Evolutionary conservation across 2,329 filamentous ascomycete species (phyloP).

Genomic region (Grosmannia serpens): DNA sequence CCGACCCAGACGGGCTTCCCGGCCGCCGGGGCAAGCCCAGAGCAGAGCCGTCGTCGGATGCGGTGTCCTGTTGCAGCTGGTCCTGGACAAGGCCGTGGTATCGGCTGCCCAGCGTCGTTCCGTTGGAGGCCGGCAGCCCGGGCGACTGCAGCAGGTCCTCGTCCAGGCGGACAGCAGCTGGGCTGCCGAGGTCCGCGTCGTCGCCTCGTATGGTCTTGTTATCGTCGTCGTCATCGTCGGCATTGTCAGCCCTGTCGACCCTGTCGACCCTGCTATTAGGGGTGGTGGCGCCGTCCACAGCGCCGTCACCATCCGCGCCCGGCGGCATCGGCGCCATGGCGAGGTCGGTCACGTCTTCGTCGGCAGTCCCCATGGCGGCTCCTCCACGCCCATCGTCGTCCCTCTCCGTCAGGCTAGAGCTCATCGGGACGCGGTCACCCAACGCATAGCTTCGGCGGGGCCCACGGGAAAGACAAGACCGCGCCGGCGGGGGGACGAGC

Average conservation of each 20-base stretch:
- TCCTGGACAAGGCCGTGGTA: constrained; percentile 34
- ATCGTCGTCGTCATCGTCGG: constrained; percentile 27
- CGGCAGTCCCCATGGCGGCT: constrained; percentile 3
- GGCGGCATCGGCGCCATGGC: background rate
- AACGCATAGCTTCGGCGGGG: constrained; percentile 11
- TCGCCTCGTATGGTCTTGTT: constrained; percentile 30
- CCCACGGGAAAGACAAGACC: background rate
- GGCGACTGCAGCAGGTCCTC: background rate
- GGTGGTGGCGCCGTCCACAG: background rate
- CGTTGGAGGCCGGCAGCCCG: background rate
- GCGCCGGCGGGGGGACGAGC: too few relatives aligned
- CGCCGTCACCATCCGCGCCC: background rate
- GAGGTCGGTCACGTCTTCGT: constrained; percentile 9
- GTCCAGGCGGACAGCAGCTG: constrained; percentile 6
- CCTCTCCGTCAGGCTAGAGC: constrained; percentile 13
- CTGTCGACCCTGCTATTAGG: too few relatives aligned
- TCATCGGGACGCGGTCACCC: constrained; percentile 11
- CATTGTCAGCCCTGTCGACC: background rate
- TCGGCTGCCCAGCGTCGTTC: constrained; percentile 25
- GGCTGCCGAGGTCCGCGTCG: constrained; percentile 11
- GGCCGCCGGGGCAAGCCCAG: constrained; percentile 37
- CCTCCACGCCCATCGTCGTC: constrained; percentile 7
- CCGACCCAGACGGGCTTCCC: constrained; percentile 58
- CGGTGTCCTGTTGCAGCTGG: constrained; percentile 28
- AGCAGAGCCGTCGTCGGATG: constrained; percentile 43